Evolutionary conservation across 2,329 filamentous ascomycete genomes (phyloP), one percentile per base, ranked within the genome.

Genomic region (Drechslerella dactyloides): DNA sequence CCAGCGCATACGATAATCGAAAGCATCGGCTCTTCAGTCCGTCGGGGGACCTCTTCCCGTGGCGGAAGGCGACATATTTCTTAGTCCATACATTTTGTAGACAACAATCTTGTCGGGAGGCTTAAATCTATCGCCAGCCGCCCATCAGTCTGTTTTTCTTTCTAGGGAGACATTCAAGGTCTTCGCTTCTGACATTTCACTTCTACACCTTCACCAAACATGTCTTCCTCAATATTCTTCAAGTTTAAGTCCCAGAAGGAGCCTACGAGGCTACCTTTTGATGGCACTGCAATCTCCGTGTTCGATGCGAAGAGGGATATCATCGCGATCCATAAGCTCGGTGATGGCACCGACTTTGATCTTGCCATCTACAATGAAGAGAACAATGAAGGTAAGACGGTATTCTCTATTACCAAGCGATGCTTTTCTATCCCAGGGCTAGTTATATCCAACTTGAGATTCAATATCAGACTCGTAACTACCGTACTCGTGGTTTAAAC

Each of bases 241-340:
- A 96, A 96, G 83, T 99, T 99, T 88, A 97, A 97, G 83, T 97
- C 93, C 77, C 92, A 96, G 80, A 97, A 92, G 83, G 94, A 97
- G 79, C 91, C 92, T 72, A 91, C 91, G 66, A 88, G 93, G 78
- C 92, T 99, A 78, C 90, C 93, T 78, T 97, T 99, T 81, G 93
- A 99, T 81, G 94, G 94, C 79, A 97, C 93, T 77, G 91, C 91
- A 81, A 96, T 97, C 79, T 96, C 93, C 73, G 94, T 97, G 74
- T 99, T 97, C 82, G 96, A 99, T 80, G 85, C 99, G 79, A 99
- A 99, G 83, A 90, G 93, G 83, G 94, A 97, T 82, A 99, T 99
- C 78, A 99, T 99, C 83, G 88, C 86, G 80, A 90, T 93, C 80
- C 96, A 91, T 81, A 91, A 91, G 73, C 85, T 99, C 76, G 94